These are phyloP conservation scores for Serendipita sp. DNA, from an alignment of 768 basidiomycete genomes.

Conservation along the genomic window DNA sequence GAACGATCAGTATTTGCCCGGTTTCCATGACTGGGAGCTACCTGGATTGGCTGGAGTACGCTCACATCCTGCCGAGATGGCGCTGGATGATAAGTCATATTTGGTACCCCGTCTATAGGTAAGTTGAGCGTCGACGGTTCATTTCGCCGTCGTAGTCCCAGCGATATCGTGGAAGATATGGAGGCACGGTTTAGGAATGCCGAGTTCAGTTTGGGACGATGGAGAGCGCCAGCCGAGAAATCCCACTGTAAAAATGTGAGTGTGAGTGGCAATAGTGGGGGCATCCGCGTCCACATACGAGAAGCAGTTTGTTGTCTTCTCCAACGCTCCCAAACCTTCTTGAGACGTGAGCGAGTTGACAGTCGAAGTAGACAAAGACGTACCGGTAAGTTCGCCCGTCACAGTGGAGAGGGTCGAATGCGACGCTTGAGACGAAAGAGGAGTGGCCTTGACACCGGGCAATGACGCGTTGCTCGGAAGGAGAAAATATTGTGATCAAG, in stretches of 20 bases:
- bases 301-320: constrained; percentile 86
- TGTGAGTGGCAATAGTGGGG: constrained; percentile 11
- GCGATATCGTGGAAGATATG: constrained; percentile 62
- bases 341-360: neutral
- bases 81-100: constrained; percentile 62
- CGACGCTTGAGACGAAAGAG: constrained; percentile 78
- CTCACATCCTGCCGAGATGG: constrained; percentile 85
- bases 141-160: constrained; percentile 41
- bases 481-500: constrained; percentile 83
- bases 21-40: constrained; percentile 19
- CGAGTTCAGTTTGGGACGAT: constrained; percentile 65
- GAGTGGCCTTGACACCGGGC: constrained; percentile 96
- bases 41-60: constrained; percentile 78
- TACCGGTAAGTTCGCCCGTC: constrained; percentile 74
- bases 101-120: constrained; percentile 28
- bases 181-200: constrained; percentile 61
- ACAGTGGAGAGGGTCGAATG: constrained; percentile 79
- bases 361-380: neutral
- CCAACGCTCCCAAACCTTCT: constrained; percentile 74
- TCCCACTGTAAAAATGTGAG: constrained; percentile 53
- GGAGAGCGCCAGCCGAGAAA: constrained; percentile 80
- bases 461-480: constrained; percentile 84
- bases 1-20: neutral
- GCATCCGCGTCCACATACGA: constrained; percentile 37
- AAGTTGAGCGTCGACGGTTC: constrained; percentile 47